A percentile compares a stretch with the other conserved stretches of the same genome.
Evolutionary conservation across 2,329 filamentous ascomycete genomes (phyloP).

Genomic region (Fusarium verticillioides): DNA sequence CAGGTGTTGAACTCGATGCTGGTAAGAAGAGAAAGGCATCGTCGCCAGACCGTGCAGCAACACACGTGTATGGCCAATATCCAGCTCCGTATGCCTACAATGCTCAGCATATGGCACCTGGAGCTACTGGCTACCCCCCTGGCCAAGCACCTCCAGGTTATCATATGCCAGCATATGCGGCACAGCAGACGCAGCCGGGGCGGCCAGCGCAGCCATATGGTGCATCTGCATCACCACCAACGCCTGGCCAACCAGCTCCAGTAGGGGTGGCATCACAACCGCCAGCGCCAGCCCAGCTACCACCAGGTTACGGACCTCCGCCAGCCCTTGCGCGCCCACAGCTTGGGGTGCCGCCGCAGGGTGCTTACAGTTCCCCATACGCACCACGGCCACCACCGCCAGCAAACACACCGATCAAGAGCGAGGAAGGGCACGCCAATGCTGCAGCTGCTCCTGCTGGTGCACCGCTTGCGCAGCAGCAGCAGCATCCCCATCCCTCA

Average conservation of each 20-base stretch:
- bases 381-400: conserved; percentile 49
- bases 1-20: conserved; percentile 68
- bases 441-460: conserved; percentile 1
- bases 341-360: conserved; percentile 47
- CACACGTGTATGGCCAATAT: conserved; percentile 53
- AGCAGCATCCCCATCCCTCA: conserved; percentile 10
- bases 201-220: conserved; percentile 48
- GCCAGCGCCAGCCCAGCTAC: conserved; percentile 49
- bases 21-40: conserved; percentile 69
- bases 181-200: conserved; percentile 45
- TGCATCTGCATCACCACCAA: conserved; percentile 44
- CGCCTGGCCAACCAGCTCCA: conserved; percentile 39
- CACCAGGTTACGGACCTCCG: conserved; percentile 50
- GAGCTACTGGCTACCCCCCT: conserved; percentile 48
- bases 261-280: conserved; percentile 43
- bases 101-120: conserved; percentile 50
- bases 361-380: conserved; percentile 53
- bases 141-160: conserved; percentile 51
- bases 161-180: conserved; percentile 49
- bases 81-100: conserved; percentile 47
- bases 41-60: conserved; percentile 61
- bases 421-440: conserved; percentile 43
- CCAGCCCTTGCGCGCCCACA: conserved; percentile 51
- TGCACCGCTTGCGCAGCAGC: conserved; percentile 23
- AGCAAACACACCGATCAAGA: conserved; percentile 44